Conservation (phyloP, 345 rosid species). For the Eucalyptus lansdowneana region DNA sequence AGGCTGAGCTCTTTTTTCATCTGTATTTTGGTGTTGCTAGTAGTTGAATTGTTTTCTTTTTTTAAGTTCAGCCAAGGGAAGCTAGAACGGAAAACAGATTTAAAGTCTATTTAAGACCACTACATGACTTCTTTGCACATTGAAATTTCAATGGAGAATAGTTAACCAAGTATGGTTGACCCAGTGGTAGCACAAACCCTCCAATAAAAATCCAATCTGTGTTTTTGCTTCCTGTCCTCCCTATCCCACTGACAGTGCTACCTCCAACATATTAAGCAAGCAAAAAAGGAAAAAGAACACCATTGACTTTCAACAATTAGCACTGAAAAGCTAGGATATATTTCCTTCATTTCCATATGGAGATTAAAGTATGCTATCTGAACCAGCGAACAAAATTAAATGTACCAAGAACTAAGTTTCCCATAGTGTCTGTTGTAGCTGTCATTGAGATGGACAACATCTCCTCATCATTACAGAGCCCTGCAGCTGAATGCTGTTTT, state of each 20-base stretch:
- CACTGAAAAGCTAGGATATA: not conserved
- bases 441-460: conserved; percentile 71
- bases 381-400: not conserved
- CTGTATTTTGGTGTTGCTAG: not conserved
- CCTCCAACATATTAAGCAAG: not conserved
- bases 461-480: conserved; percentile 14
- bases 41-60: not conserved
- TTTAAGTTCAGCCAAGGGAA: not conserved
- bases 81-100: not conserved
- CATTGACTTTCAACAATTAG: not conserved
- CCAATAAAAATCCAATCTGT: not conserved
- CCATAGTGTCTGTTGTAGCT: conserved; percentile 60
- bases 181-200: not conserved
- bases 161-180: not conserved
- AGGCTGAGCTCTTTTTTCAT: not conserved
- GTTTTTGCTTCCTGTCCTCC: not conserved
- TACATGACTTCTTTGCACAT: not conserved
- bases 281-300: not conserved
- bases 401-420: conserved; percentile 82
- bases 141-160: not conserved
- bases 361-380: not conserved
- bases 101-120: not conserved
- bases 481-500: conserved; percentile 10
- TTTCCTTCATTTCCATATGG: not conserved
- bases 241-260: not conserved